Conservation (phyloP, 2,329 filamentous ascomycete genomes). For the Aaosphaeria arxii region DNA sequence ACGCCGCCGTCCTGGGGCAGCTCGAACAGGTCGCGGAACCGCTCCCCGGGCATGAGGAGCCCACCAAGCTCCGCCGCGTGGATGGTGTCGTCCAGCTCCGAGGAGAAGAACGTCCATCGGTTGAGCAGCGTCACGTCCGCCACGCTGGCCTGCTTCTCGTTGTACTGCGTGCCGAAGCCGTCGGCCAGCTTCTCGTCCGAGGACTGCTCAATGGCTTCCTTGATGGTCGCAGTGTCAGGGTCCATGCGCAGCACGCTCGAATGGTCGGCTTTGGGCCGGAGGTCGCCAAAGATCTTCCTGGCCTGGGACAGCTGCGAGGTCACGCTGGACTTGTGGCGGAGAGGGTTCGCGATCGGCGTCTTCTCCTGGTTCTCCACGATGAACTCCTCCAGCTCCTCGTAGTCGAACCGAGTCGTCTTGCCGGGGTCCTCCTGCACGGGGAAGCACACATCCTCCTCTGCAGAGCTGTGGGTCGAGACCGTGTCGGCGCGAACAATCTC, state of each 20-base stretch:
- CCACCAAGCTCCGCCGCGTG: conserved; percentile 87
- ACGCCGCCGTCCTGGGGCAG: conserved; percentile 71
- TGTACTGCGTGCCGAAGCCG: conserved; percentile 33
- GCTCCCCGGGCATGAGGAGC: conserved; percentile 83
- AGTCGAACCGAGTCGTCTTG: conserved; percentile 81
- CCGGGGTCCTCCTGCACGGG: conserved; percentile 70
- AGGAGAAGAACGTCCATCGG: conserved; percentile 95
- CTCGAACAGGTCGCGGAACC: conserved; percentile 83
- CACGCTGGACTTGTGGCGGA: conserved; percentile 36
- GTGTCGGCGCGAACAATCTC: conserved; percentile 58
- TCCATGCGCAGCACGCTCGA: conserved; percentile 36
- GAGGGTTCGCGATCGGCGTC: conserved; percentile 44
- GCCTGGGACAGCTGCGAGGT: conserved; percentile 43
- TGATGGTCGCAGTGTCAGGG: conserved; percentile 25
- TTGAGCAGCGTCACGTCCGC: conserved; percentile 56
- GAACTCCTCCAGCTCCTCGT: conserved; percentile 91
- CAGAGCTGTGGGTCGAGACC: conserved; percentile 65
- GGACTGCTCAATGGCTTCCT: conserved; percentile 22
- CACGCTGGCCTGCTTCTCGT: conserved; percentile 20
- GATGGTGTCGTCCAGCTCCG: conserved; percentile 88
- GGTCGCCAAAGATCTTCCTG: conserved; percentile 58
- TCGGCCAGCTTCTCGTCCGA: conserved; percentile 45
- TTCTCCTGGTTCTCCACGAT: conserved; percentile 59
- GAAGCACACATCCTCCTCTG: conserved; percentile 87
- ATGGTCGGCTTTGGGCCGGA: conserved; percentile 47